Base-by-base conservation (phyloP, 768 basidiomycete genomes). In the Inosperma sp. region DNA sequence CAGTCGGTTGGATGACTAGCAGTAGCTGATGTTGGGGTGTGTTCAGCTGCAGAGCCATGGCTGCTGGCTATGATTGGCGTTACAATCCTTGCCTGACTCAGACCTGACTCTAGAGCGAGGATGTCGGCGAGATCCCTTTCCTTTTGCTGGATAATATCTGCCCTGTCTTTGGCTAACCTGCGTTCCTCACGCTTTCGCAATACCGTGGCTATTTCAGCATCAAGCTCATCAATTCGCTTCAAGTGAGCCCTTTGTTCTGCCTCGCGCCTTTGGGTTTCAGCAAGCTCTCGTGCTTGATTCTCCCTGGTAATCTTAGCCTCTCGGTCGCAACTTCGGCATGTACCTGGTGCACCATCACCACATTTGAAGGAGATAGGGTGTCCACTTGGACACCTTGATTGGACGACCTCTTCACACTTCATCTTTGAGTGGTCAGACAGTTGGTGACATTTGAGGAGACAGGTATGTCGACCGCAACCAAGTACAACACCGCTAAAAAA, bases 361-460 rank as follows among this genome's bases (percentile, higher is more conserved):
- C 83, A 86, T 53, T 68, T 68, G 66, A 72, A 77, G 0, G 56
- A 56, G 34, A 65, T 60, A 7, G 53, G 51, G 51, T 86, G 84
- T 0, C 69, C 69, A 3, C 69, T 67, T 0, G 66, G 49, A 57
- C 84, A 86, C 27, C 64, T 67, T 1, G 47, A 54, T 1, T 53
- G 49, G 27, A 80, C 58, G 17, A 68, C 49, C 6, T 65, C 59
- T 25, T 65, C 54, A 63, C 84, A 86, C 1, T 42, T 51, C 68
- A 80, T 75, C 62, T 81, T 74, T 12, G 80, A 75, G 61, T 85
- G 75, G 55, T 78, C 77, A 35, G 55, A 61, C 8, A 80, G 49
- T 47, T 76, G 77, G 62, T 86, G 84, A 48, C 84, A 86, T 59
- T 74, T 84, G 1, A 73, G 80, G 2, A 76, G 69, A 56, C 84